Evolutionary conservation across 2,329 filamentous ascomycete genomes (phyloP).

Genomic region (Sclerotinia nivalis): DNA sequence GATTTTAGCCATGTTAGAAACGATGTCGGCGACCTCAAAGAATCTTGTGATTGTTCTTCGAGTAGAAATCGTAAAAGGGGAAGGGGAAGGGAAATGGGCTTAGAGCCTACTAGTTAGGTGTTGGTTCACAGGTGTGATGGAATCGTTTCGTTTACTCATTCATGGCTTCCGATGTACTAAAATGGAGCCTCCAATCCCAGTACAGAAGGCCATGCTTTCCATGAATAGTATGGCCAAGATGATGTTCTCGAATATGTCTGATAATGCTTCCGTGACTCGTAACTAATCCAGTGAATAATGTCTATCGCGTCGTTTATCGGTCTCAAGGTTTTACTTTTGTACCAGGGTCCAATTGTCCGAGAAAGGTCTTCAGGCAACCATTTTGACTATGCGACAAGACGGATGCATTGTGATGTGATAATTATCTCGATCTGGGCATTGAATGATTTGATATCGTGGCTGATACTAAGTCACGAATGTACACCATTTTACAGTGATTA

Average conservation of each 20-base stretch:
- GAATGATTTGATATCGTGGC: background rate
- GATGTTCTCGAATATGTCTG: conserved; percentile 3
- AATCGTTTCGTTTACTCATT: background rate
- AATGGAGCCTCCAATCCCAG: conserved; percentile 8
- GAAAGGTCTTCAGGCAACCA: conserved; percentile 21
- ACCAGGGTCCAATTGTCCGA: conserved; percentile 5
- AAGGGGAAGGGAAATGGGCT: background rate
- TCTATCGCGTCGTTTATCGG: conserved; percentile 1
- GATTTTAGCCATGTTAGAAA: conserved; percentile 3
- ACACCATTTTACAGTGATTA: background rate
- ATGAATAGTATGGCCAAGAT: background rate
- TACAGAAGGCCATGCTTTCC: background rate
- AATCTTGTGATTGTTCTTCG: conserved; percentile 9
- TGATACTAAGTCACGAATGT: background rate
- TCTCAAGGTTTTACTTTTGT: background rate
- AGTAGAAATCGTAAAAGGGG: background rate
- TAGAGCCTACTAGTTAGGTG: background rate
- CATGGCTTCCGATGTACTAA: conserved; percentile 11
- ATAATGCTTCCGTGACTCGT: conserved; percentile 6
- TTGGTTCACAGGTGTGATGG: background rate
- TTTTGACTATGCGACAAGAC: background rate
- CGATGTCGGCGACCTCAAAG: conserved; percentile 18
- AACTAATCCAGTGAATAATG: conserved; percentile 11
- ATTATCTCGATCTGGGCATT: background rate
- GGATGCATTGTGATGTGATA: background rate